A percentile compares a stretch with the other conserved stretches of the same genome.
phyloP scores from a whole-genome alignment of 768 basidiomycete genomes.

The Termitomyces sp. region DNA sequence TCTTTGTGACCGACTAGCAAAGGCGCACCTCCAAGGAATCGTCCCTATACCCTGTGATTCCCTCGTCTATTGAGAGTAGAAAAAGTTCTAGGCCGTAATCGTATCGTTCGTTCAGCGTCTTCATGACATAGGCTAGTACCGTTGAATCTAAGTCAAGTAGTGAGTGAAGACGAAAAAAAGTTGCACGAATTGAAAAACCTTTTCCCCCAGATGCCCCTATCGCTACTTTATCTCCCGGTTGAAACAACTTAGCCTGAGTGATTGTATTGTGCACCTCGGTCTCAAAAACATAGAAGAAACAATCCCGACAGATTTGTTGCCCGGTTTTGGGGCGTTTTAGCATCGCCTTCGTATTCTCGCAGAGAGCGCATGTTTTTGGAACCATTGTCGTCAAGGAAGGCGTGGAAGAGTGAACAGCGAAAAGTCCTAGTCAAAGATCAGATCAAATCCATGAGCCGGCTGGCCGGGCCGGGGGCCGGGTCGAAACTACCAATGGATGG shows the following conservation, averaged over 20 bases:
- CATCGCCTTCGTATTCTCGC: constrained; percentile 67
- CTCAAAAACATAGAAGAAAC: constrained; percentile 97
- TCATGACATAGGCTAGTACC: constrained; percentile 96
- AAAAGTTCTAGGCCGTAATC: constrained; percentile 88
- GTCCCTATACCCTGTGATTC: constrained; percentile 96
- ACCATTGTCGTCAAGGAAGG: neutral
- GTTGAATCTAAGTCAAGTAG: constrained; percentile 71
- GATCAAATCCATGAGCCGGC: neutral
- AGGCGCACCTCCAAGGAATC: constrained; percentile 83
- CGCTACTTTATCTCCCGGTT: constrained; percentile 85
- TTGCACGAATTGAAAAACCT: constrained; percentile 42
- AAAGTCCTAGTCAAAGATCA: neutral
- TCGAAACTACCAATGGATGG: too few species aligned
- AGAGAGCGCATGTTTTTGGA: constrained; percentile 5
- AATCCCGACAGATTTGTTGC: constrained; percentile 93
- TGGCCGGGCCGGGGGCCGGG: neutral
- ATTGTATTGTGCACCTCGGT: constrained; percentile 98
- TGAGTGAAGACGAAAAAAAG: neutral
- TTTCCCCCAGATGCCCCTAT: constrained; percentile 99
- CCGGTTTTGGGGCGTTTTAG: constrained; percentile 95
- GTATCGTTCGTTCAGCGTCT: constrained; percentile 90
- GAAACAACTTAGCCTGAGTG: constrained; percentile 75
- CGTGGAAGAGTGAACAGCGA: neutral
- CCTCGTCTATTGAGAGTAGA: constrained; percentile 95
- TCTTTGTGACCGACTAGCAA: neutral